These are phyloP conservation scores for Phaeotremella skinneri DNA, from an alignment of 768 basidiomycete species.

Conservation along the genomic window DNA sequence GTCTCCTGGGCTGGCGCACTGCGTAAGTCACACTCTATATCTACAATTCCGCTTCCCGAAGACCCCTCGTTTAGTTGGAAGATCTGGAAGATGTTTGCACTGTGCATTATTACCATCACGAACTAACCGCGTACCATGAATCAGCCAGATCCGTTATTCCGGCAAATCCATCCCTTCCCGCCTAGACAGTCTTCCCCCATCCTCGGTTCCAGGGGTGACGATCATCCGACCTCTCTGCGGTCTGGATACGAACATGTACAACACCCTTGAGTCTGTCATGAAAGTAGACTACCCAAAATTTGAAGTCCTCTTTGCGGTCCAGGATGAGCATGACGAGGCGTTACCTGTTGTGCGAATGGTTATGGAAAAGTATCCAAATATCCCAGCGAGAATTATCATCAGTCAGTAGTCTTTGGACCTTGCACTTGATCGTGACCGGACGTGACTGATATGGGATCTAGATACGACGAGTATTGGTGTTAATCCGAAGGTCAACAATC, in stretches of 20 bases:
- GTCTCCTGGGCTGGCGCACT: slow-evolving; percentile 64
- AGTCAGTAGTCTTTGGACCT: slow-evolving; percentile 57
- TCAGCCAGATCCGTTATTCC: slow-evolving; percentile 73
- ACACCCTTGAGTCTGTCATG: slow-evolving; percentile 92
- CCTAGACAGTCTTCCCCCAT: slow-evolving; percentile 56
- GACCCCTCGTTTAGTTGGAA: background rate
- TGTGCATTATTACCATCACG: background rate
- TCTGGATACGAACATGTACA: slow-evolving; percentile 89
- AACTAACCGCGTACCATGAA: slow-evolving; percentile 9
- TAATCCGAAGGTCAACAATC: slow-evolving; percentile 97
- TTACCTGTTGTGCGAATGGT: slow-evolving; percentile 76
- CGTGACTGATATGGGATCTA: slow-evolving; percentile 42
- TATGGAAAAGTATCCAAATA: slow-evolving; percentile 70
- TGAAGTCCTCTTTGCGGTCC: slow-evolving; percentile 87
- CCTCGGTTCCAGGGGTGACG: slow-evolving; percentile 74
- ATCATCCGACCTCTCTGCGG: slow-evolving; percentile 93
- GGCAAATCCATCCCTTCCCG: slow-evolving; percentile 63
- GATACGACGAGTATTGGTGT: slow-evolving; percentile 81
- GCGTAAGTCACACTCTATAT: slow-evolving; percentile 61
- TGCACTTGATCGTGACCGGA: slow-evolving; percentile 27
- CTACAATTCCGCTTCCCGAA: too few relatives aligned
- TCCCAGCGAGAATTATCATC: slow-evolving; percentile 70
- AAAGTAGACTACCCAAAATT: slow-evolving; percentile 85
- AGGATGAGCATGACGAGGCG: slow-evolving; percentile 84
- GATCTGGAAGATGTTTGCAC: background rate